Evolutionary conservation across 768 basidiomycete genomes (phyloP), one percentile per base, ranked within the genome.

Genomic region (Amanita exitialis): DNA sequence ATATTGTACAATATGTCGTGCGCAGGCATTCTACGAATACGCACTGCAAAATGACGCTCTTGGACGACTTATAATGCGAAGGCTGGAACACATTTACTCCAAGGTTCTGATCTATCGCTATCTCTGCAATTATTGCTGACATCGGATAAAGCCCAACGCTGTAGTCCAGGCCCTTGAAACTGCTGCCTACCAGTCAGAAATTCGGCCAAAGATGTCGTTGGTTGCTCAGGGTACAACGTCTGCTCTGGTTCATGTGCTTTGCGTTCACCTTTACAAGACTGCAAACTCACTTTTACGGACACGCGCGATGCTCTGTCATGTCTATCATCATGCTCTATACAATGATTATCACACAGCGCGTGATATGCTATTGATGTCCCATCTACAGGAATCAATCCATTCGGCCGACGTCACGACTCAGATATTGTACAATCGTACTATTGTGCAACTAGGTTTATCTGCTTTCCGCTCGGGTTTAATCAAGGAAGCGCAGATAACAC

Each of bases 291-390:
- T 98, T 48, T 74, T 97, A 48, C 87, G 95, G 50, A 97, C 96
- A 10, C 84, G 96, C 55, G 95, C 96, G 6, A 95, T 99, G 83
- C 82, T 99, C 47, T 86, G 86, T 61, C 96, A 99, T 64, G 92
- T 98, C 63, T 99, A 93, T 66, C 94, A 97, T 67, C 84, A 93
- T 62, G 96, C 95, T 23, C 78, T 96, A 27, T 91, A 94, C 66
- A 96, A 98, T 59, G 87, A 95, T 62, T 99, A 92, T 72, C 80
- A 96, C 71, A 91, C 90, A 23, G 89, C 96, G 8, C 89, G 96
- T 25, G 96, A 99, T 69, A 94, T 98, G 89, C 71, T 99, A 34
- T 74, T 99, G 54, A 98, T 99, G 96, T 97, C 94, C 4, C 96
- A 98, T 65, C 78, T 99, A 45, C 95, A 98, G 66, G 94, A 97